phyloP scores from a whole-genome alignment of 2,329 filamentous ascomycete genomes.

The Colletotrichum kahawae region DNA sequence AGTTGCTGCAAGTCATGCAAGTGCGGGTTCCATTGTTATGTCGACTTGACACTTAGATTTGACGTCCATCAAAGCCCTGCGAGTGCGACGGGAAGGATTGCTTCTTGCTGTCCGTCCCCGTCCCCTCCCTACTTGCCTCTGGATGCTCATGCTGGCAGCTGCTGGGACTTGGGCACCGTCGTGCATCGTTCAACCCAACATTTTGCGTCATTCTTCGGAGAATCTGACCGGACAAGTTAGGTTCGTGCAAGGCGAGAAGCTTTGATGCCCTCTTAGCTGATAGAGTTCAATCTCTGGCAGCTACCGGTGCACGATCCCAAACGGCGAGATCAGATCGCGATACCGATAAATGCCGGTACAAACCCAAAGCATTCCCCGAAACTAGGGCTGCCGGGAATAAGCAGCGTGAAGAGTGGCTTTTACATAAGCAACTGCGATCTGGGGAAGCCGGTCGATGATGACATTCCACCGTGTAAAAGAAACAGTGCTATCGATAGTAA shows the following conservation, averaged over 20 bases:
- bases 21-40: neutral
- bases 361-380: neutral
- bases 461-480: neutral
- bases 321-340: neutral
- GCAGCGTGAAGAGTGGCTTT: neutral
- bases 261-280: neutral
- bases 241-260: neutral
- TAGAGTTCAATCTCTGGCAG: neutral
- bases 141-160: neutral
- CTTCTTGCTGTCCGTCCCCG: neutral
- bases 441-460: conserved; percentile 12
- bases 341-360: neutral
- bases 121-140: neutral
- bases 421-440: neutral
- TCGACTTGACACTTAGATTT: neutral
- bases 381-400: neutral
- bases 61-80: neutral
- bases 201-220: neutral
- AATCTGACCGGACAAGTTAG: neutral
- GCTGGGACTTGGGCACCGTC: neutral
- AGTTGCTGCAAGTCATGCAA: neutral
- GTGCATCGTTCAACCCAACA: neutral
- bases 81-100: neutral
- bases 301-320: neutral
- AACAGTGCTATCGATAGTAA: neutral